phyloP scores from a whole-genome alignment of 1,284 basidiomycete genomes.

The Melampsora larici-populina region DNA sequence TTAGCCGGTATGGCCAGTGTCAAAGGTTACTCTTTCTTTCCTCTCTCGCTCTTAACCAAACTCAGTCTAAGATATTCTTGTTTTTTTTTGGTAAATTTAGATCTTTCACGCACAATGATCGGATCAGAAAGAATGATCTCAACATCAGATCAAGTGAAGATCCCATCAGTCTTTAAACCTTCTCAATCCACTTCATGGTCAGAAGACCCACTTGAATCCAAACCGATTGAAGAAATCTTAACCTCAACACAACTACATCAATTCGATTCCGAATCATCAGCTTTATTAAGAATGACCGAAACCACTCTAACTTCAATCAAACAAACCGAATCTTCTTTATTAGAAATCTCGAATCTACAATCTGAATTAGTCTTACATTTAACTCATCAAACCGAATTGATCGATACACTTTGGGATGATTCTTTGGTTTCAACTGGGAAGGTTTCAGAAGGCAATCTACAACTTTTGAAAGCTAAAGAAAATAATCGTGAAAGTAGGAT shows the following conservation, averaged over 20 bases:
- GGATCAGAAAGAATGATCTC: constrained; percentile 51
- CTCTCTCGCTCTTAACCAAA: constrained; percentile 40
- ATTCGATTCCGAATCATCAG: constrained; percentile 84
- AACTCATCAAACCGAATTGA: constrained; percentile 79
- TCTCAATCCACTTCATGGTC: constrained; percentile 59
- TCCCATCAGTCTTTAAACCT: constrained; percentile 56
- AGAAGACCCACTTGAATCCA: constrained; percentile 49
- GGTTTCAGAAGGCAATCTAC: constrained; percentile 78
- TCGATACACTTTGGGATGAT: constrained; percentile 82
- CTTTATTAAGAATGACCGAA: constrained; percentile 73
- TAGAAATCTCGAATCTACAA: constrained; percentile 85
- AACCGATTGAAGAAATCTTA: constrained; percentile 64
- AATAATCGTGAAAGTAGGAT: constrained; percentile 75
- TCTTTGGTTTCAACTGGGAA: constrained; percentile 75
- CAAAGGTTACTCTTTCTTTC: constrained; percentile 30
- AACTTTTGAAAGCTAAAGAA: constrained; percentile 75
- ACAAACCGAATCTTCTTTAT: constrained; percentile 76
- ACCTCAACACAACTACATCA: constrained; percentile 79
- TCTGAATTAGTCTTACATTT: constrained; percentile 81
- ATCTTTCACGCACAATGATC: not conserved
- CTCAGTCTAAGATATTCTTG: constrained; percentile 34
- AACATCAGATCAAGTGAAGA: constrained; percentile 61
- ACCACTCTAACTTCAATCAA: constrained; percentile 79
- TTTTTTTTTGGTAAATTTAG: not conserved
- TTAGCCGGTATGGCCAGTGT: constrained; percentile 56